Percentiles rank a stretch among this genome's conserved stretches.
Conservation (phyloP, 148 eudicot species). For the Heliosperma pusillum region DNA sequence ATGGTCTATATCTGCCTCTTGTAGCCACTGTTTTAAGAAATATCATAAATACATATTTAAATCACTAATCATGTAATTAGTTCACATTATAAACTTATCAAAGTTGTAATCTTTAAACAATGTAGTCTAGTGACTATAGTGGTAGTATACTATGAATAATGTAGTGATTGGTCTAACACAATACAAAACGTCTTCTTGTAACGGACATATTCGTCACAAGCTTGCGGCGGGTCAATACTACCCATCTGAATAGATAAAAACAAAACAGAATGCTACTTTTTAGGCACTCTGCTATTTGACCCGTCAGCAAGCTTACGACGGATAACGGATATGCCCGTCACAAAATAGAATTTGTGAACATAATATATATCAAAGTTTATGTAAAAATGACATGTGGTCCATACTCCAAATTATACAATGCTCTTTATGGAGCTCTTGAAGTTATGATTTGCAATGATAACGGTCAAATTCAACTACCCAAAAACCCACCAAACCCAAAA, state of each 20-base stretch:
- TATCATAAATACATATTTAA: neutral
- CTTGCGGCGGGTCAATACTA: no score
- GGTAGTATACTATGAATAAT: neutral
- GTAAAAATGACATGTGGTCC: constrained; percentile 24
- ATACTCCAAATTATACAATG: constrained; percentile 13
- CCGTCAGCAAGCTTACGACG: no score
- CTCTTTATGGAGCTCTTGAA: constrained; percentile 21
- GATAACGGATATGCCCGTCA: no score
- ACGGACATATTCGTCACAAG: no score
- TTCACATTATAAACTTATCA: neutral
- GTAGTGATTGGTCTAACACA: constrained; percentile 16
- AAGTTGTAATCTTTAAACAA: neutral
- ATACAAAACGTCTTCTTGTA: no score
- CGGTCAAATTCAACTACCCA: constrained; percentile 22
- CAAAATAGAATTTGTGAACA: no score
- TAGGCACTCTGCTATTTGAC: no score
- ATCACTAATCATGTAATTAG: no score
- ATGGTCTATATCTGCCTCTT: constrained; percentile 44
- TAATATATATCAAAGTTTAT: constrained; percentile 4
- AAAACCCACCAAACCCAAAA: constrained; percentile 19
- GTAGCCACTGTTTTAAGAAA: constrained; percentile 6
- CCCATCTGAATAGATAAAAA: no score
- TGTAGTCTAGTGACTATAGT: neutral
- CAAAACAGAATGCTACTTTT: no score
- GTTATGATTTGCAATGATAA: constrained; percentile 21